phyloP scores from a whole-genome alignment of 192 early-diverging fungal species.

The Chytriomyces sp. region DNA sequence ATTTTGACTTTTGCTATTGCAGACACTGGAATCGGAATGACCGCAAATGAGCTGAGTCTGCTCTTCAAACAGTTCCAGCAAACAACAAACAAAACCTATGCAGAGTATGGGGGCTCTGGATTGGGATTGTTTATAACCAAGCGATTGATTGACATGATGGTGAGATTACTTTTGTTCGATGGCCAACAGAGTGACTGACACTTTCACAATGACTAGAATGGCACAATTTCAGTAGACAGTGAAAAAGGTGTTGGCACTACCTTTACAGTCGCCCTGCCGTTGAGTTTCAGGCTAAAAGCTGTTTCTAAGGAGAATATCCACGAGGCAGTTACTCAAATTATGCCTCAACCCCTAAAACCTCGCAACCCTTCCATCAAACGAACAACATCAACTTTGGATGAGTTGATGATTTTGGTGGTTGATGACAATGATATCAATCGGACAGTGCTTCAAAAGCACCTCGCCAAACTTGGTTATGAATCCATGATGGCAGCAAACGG shows the following conservation, averaged over 20 bases:
- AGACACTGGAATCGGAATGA: constrained; percentile 44
- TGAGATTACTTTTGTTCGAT: no score
- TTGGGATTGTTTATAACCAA: constrained; percentile 52
- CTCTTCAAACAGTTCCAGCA: constrained; percentile 18
- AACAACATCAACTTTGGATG: no score
- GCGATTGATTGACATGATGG: constrained; percentile 39
- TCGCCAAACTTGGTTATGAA: constrained; percentile 55
- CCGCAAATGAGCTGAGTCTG: constrained; percentile 21
- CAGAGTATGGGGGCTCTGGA: constrained; percentile 44
- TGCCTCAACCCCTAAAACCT: no score
- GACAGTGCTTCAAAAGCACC: constrained; percentile 58
- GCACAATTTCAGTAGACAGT: constrained; percentile 45
- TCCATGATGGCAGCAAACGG: constrained; percentile 56
- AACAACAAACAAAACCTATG: constrained; percentile 33
- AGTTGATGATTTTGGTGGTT: no score
- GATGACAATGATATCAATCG: constrained; percentile 64
- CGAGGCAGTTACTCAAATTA: no score
- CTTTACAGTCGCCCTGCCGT: constrained; percentile 40
- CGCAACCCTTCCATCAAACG: constrained; percentile 16
- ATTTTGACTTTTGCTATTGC: constrained; percentile 6
- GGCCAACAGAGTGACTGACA: neutral
- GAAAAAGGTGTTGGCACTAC: constrained; percentile 35
- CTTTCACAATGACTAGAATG: no score
- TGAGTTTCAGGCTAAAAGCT: no score
- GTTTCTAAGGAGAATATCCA: no score